A percentile compares a stretch with the other conserved stretches of the same genome.
phyloP scores from a whole-genome alignment of 164 flowering plant species.

The Kingdonia uniflora region DNA sequence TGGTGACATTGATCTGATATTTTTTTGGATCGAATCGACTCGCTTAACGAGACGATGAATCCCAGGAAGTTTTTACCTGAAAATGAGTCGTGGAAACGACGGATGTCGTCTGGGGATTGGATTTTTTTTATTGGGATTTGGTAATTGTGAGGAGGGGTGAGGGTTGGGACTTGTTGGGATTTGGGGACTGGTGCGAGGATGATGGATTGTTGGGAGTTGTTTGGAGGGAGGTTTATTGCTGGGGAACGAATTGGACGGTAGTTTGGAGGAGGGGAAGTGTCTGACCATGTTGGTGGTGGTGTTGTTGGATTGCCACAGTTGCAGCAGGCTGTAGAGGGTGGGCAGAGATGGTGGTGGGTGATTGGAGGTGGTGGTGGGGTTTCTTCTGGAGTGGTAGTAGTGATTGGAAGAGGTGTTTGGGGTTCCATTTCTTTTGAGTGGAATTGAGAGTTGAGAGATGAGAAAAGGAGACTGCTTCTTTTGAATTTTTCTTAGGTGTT shows the following conservation, averaged over 20 bases:
- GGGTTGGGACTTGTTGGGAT: slow-evolving; percentile 20
- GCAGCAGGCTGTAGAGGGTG: slow-evolving; percentile 3
- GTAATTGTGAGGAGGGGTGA: slow-evolving; percentile 42
- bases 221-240: slow-evolving; percentile 25
- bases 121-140: slow-evolving; percentile 53
- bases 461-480: too few species aligned
- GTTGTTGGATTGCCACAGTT: slow-evolving; percentile 9
- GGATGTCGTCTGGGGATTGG: slow-evolving; percentile 51
- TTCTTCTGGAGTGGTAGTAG: slow-evolving; percentile 4
- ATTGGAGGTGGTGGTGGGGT: background rate
- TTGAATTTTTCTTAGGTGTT: too few species aligned
- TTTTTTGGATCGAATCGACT: slow-evolving; percentile 54
- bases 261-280: slow-evolving; percentile 38
- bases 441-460: background rate
- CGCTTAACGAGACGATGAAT: slow-evolving; percentile 67
- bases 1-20: slow-evolving; percentile 62
- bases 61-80: slow-evolving; percentile 59
- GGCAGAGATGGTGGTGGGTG: background rate
- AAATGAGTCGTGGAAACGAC: slow-evolving; percentile 46
- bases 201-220: slow-evolving; percentile 32
- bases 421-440: background rate
- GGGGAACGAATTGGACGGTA: slow-evolving; percentile 46
- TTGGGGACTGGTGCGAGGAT: slow-evolving; percentile 65
- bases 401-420: slow-evolving; percentile 1
- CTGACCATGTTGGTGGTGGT: slow-evolving; percentile 25